Base-by-base conservation (phyloP, 768 basidiomycete species). In the Chiua virens region DNA sequence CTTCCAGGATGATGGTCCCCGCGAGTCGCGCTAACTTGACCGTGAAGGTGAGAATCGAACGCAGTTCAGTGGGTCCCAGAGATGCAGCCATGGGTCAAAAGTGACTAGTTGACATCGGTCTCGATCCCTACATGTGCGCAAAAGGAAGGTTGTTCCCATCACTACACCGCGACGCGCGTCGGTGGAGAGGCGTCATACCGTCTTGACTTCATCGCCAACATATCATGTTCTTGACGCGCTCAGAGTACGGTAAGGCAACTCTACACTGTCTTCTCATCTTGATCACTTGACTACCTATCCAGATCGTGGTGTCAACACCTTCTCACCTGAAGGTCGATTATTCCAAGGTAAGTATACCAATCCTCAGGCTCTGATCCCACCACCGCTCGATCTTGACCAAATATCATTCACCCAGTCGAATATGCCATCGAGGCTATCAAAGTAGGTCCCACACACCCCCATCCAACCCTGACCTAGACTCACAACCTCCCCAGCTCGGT, bases 401-500 rank as follows among this genome's bases (percentile, higher is more conserved):
- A 47, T 65, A 70, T 35, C 45, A 20, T 49, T 14, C 32, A 22
- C 30, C 2, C 60, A 98, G 96, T 99, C 72, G 97, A 99, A 74
- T 98, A 98, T 78, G 97, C 97, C 45, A 99, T 98, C 68, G 97
- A 99, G 66, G 97, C 97, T 8, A 98, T 98, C 72, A 98, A 97
- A 74, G 94, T 94, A 20, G 41, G 49, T 41, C 39, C n/a, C n/a
- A 4, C 13, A 62, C 6, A 8, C 18, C 28, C 35, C 23, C 21
- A 15, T 8, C 35, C 13, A 21, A 10, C 49, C 37, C 30, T 27
- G 17, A 28, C 35, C 37, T 40, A 47, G 54, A 52, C 28, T 49
- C 21, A 30, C 44, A 30, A 47, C 44, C 53, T 39, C 37, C 17
- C 47, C 66, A 98, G 95, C 88, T 98, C 63, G 97, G 97, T 49